These are phyloP conservation scores for Podospora pseudopauciseta DNA, from an alignment of 495 filamentous ascomycete genomes.

Conservation along the genomic window DNA sequence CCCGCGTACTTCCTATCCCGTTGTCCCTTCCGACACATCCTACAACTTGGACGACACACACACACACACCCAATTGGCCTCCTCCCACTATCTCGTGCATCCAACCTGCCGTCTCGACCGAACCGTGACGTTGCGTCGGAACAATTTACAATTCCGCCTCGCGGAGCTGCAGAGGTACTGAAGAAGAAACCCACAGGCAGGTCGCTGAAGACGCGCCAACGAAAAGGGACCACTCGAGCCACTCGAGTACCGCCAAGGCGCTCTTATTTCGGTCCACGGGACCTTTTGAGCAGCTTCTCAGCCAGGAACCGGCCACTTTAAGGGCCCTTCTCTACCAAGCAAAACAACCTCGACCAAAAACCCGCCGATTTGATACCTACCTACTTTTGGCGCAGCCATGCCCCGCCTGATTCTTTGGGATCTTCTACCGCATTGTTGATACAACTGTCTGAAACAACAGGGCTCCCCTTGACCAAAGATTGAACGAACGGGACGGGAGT, in stretches of 20 bases:
- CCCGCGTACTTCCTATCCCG: not conserved
- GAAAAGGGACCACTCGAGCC: not conserved
- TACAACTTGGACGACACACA: not conserved
- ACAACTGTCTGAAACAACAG: conserved; percentile 34
- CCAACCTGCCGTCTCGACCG: not conserved
- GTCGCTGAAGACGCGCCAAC: not conserved
- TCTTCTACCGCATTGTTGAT: conserved; percentile 36
- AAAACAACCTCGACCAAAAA: conserved; percentile 7
- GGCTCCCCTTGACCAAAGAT: conserved; percentile 19
- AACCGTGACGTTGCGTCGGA: conserved; percentile 1
- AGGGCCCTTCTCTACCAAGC: not conserved
- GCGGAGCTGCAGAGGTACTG: not conserved
- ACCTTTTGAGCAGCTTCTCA: conserved; percentile 2
- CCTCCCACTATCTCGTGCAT: not conserved
- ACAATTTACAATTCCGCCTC: conserved; percentile 7
- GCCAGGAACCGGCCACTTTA: not conserved
- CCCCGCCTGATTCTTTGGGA: conserved; percentile 22
- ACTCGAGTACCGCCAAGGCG: not conserved
- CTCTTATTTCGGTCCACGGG: conserved; percentile 9
- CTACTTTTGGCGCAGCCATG: conserved; percentile 24
- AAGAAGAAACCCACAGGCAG: not conserved
- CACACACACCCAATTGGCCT: not conserved
- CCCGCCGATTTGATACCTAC: not conserved
- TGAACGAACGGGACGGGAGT: conserved; percentile 21
- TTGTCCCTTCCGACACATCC: not conserved